Evolutionary conservation across 2,329 filamentous ascomycete species (phyloP).

Genomic region (Cercospora sp.): DNA sequence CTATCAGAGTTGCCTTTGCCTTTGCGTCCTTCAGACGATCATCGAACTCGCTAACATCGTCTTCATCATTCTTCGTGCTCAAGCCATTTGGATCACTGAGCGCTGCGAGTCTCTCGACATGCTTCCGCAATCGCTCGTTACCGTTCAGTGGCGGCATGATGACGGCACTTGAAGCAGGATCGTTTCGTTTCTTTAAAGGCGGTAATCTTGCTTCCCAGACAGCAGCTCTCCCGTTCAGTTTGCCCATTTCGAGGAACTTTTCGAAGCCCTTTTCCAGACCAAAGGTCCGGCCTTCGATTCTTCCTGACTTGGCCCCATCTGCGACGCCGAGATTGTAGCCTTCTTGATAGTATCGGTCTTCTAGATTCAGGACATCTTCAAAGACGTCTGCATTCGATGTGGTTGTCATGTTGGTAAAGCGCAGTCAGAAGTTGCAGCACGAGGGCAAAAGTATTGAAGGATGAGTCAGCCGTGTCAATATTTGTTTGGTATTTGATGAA

Average conservation of each 20-base stretch:
- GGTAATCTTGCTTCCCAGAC: conserved; percentile 79
- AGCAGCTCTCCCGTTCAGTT: conserved; percentile 72
- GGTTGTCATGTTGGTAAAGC: conserved; percentile 11
- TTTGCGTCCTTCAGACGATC: conserved; percentile 80
- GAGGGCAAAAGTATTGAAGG: not conserved
- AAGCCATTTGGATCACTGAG: conserved; percentile 77
- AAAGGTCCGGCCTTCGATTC: conserved; percentile 84
- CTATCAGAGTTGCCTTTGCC: conserved; percentile 81
- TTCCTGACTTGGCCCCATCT: conserved; percentile 76
- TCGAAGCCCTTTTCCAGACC: conserved; percentile 92
- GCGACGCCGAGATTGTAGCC: conserved; percentile 73
- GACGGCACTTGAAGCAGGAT: not conserved
- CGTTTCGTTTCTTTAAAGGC: conserved; percentile 1
- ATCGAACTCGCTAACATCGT: conserved; percentile 87
- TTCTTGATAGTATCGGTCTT: conserved; percentile 74
- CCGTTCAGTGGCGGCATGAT: conserved; percentile 18
- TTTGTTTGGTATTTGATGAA: not conserved
- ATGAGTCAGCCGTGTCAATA: not conserved
- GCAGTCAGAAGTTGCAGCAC: not conserved
- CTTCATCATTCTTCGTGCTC: conserved; percentile 79
- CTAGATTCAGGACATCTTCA: conserved; percentile 59
- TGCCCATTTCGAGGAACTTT: conserved; percentile 81
- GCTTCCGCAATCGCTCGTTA: conserved; percentile 71
- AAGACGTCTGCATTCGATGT: conserved; percentile 42
- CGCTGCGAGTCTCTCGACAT: conserved; percentile 72